phyloP scores from a whole-genome alignment of 257 asterid species.

The Plantago ovata region DNA sequence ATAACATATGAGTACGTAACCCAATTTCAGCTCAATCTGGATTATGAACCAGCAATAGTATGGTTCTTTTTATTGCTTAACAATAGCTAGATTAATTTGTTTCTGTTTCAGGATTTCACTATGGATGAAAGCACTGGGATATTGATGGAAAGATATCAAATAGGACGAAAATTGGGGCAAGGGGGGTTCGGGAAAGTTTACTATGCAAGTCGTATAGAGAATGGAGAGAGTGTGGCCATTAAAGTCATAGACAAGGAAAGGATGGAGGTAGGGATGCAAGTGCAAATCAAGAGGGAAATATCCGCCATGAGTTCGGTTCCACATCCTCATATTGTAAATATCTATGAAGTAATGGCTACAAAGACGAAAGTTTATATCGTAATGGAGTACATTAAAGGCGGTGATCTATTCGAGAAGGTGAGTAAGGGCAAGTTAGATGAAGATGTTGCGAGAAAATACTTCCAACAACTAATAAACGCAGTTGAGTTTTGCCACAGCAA shows the following conservation, averaged over 20 bases:
- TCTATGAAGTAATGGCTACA: slow-evolving; percentile 83
- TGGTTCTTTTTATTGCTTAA: slow-evolving; percentile 9
- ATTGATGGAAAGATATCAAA: slow-evolving; percentile 62
- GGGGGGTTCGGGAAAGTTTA: slow-evolving; percentile 83
- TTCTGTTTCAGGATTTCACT: slow-evolving; percentile 11
- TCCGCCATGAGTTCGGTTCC: slow-evolving; percentile 61
- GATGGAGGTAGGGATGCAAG: slow-evolving; percentile 43
- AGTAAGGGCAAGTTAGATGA: slow-evolving; percentile 62
- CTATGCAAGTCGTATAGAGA: slow-evolving; percentile 46
- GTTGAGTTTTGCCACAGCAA: slow-evolving; percentile 80
- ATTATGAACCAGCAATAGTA: too few relatives aligned
- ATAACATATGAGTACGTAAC: too few relatives aligned
- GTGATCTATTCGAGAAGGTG: slow-evolving; percentile 70
- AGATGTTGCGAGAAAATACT: slow-evolving; percentile 52
- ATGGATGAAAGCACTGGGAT: slow-evolving; percentile 49
- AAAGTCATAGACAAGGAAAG: slow-evolving; percentile 72
- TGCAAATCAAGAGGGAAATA: slow-evolving; percentile 73
- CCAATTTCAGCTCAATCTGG: too few relatives aligned
- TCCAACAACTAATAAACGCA: slow-evolving; percentile 59
- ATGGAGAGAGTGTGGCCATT: slow-evolving; percentile 74
- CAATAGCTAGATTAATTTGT: slow-evolving; percentile 5
- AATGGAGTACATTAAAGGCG: slow-evolving; percentile 75
- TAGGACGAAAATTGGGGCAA: slow-evolving; percentile 77
- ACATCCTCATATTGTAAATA: slow-evolving; percentile 63
- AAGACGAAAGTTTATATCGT: slow-evolving; percentile 73